Conservation (phyloP, 306 rosid species). For the Quercus dentata region DNA sequence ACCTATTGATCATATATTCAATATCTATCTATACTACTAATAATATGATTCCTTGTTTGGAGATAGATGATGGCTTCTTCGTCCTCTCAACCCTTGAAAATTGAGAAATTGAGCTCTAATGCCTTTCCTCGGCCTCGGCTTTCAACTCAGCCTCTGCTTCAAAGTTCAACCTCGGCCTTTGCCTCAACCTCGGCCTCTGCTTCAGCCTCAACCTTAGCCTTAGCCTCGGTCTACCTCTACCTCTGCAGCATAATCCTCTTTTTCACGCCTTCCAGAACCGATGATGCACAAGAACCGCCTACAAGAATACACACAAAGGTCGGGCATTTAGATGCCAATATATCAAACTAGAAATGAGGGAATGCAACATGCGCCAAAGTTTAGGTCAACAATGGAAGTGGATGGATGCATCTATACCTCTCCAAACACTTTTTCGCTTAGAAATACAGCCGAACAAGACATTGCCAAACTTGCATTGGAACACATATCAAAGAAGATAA, state of each 20-base stretch:
- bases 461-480: slow-evolving; percentile 46
- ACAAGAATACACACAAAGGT: slow-evolving; percentile 27
- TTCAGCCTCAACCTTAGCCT: too few species aligned
- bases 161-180: too few species aligned
- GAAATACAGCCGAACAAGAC: slow-evolving; percentile 50
- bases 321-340: slow-evolving; percentile 16
- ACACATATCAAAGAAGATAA: not conserved
- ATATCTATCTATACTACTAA: too few species aligned
- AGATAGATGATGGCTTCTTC: not conserved
- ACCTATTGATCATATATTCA: too few species aligned
- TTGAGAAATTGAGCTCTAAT: too few species aligned
- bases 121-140: too few species aligned
- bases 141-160: too few species aligned
- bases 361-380: slow-evolving; percentile 2
- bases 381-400: slow-evolving; percentile 36
- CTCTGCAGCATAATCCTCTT: too few species aligned
- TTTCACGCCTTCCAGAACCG: not conserved
- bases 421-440: slow-evolving; percentile 3
- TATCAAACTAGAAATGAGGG: slow-evolving; percentile 44
- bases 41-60: too few species aligned
- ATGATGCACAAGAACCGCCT: slow-evolving; percentile 25
- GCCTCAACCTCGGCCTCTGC: too few species aligned
- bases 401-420: slow-evolving; percentile 34
- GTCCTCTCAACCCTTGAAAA: too few species aligned
- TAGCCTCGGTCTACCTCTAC: too few species aligned